Evolutionary conservation across 495 filamentous ascomycete species (phyloP), one percentile per base, ranked within the genome.

Genomic region (Lichenothelia convexa): DNA sequence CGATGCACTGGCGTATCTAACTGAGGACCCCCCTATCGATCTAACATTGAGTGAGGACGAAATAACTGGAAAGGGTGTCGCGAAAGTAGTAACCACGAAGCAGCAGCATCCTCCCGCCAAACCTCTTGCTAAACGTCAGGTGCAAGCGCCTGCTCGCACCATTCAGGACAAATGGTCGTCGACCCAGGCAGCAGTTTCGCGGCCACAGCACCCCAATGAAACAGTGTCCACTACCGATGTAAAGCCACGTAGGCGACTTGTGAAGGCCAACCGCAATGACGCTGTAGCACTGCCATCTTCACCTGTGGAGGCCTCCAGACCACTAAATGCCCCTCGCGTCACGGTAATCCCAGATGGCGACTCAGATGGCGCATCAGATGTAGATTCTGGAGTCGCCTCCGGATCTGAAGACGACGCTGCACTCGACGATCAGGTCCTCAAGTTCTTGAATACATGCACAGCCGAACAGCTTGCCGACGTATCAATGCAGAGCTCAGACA

Each of bases 381-480:
- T 64, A 1, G 70, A 74, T 41, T 69, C 70, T 24, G 67, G 61
- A 18, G 47, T 60, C 3, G 61, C 57, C 20, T 36, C 53, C 8
- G 54, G 42, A 11, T 49, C 57, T 35, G 56, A 50, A n/a, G 56
- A 54, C 12, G 57, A 57, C 30, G 46, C 54, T 19, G 51, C 49
- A 27, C 48, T 54, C 2, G 48, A 58, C 40, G 50, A 52, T 6
- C 56, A 37, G 4, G 69, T 93, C 1, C 58, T 95, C 13, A 64
- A 71, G 0, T 92, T 82, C 51, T 71, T 97, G 56, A 95, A 97
- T 49, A 74, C 64, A 0, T 89, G 81, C 55, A 65, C 68, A 2
- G 56, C 62, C 12, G 63, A 73, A 18, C 75, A 81, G 32, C 65
- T 97, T 13, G 68, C 73, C 2, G 84, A 91, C 47, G 75, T 92